Base-by-base conservation (phyloP, 768 basidiomycete genomes). In the Gautieria morchelliformis region DNA sequence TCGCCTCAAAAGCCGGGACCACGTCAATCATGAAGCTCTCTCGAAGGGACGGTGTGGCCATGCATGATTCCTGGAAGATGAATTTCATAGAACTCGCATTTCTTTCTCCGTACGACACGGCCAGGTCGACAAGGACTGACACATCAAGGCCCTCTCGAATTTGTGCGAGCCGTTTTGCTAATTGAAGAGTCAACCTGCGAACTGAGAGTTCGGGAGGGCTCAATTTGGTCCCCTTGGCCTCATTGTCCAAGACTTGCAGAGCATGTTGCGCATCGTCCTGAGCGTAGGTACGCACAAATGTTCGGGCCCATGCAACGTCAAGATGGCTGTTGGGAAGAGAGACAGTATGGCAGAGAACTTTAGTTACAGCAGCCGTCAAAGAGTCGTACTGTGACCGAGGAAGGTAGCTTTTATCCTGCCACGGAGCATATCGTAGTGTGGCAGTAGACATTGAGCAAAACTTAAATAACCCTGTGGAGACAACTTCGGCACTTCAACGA, bases 341-440 rank as follows among this genome's bases (percentile, higher is more conserved):
- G 20, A 57, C 37, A 12, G 35, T 24, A 19, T 49, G 27, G 45
- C 15, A 48, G 48, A 57, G 56, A 27, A 57, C 22, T 19, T 50
- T 48, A 17, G 46, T 49, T 20, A 57, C 47, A 30, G 47, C 30
- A 20, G 20, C 30, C 22, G 56, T 39, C 32, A 57, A 32, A 1
- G 24, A 39, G 11, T 11, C 37, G 32, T 57, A 49, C 37, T 57
- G 45, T 11, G 42, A 22, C n/a, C 3, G 32, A 5, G 56, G 22
- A 17, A 57, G 47, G n/a, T 33, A 27, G n/a, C n/a, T 37, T 39
- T 39, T 57, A 20, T 17, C 20, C 19, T 27, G 27, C 56, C 56
- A 57, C 20, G 56, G 56, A 17, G 56, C 35, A 47, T 30, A 57
- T n/a, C 56, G 56, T 32, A 50, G 56, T 30, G 24, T 33, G 30